A percentile compares a stretch with the other conserved stretches of the same genome.
phyloP scores from a whole-genome alignment of 2,329 filamentous ascomycete genomes.

The Fusarium setosum region DNA sequence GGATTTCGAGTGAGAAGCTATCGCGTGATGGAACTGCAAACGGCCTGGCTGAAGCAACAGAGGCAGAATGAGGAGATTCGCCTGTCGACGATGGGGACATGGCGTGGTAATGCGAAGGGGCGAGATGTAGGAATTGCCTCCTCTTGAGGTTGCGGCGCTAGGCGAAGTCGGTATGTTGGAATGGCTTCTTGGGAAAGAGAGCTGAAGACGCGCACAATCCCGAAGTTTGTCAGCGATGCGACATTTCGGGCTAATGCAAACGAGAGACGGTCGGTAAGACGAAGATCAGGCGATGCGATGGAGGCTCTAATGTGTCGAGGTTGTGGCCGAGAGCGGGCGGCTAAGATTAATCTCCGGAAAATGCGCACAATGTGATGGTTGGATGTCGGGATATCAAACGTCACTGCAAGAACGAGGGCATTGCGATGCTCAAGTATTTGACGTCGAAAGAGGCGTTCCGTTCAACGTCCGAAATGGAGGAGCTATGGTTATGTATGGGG shows the following conservation, averaged over 20 bases:
- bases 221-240: constrained; percentile 27
- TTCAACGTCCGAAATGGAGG: constrained; percentile 35
- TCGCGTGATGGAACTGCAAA: constrained; percentile 61
- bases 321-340: neutral
- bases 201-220: constrained; percentile 13
- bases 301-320: constrained; percentile 15
- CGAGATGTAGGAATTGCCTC: constrained; percentile 25
- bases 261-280: constrained; percentile 18
- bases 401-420: constrained; percentile 14
- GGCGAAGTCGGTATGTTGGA: neutral
- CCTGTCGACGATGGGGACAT: constrained; percentile 67
- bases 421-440: constrained; percentile 12
- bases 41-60: constrained; percentile 52
- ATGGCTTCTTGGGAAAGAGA: neutral
- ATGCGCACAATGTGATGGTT: neutral
- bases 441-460: constrained; percentile 31
- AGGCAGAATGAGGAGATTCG: constrained; percentile 61
- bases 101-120: constrained; percentile 43
- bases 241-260: constrained; percentile 33
- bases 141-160: constrained; percentile 1
- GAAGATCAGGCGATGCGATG: constrained; percentile 29
- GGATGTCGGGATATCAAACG: constrained; percentile 6
- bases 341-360: neutral
- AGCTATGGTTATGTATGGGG: constrained; percentile 44
- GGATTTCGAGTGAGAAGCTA: constrained; percentile 61